phyloP scores from a whole-genome alignment of 1,139 yeast species.

The Arxiozyma slooffiae region DNA sequence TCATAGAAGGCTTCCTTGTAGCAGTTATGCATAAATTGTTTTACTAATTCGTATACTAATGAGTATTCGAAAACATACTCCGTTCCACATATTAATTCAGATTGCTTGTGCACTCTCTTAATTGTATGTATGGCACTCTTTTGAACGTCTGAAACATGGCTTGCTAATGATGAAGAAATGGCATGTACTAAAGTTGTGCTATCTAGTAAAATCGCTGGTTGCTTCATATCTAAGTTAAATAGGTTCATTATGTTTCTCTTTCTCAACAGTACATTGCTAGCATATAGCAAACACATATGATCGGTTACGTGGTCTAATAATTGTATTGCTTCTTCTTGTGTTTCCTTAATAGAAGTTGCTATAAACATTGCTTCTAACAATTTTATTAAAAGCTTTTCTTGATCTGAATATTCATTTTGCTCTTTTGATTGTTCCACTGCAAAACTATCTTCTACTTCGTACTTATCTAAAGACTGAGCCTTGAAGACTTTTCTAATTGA shows the following conservation, averaged over 20 bases:
- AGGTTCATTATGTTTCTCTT: slow-evolving; percentile 60
- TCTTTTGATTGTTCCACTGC: slow-evolving; percentile 36
- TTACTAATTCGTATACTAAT: slow-evolving; percentile 64
- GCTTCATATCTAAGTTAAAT: slow-evolving; percentile 69
- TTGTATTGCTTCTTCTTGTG: slow-evolving; percentile 55
- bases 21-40: slow-evolving; percentile 81
- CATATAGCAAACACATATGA: slow-evolving; percentile 69
- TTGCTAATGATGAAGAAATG: slow-evolving; percentile 69
- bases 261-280: slow-evolving; percentile 64
- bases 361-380: slow-evolving; percentile 63
- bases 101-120: slow-evolving; percentile 50
- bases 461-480: slow-evolving; percentile 4
- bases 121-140: slow-evolving; percentile 63
- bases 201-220: slow-evolving; percentile 61
- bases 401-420: slow-evolving; percentile 43
- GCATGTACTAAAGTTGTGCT: slow-evolving; percentile 68
- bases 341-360: slow-evolving; percentile 65
- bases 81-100: slow-evolving; percentile 58
- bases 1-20: slow-evolving; percentile 79
- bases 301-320: slow-evolving; percentile 60
- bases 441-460: slow-evolving; percentile 13
- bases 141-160: slow-evolving; percentile 60
- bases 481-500: slow-evolving; percentile 35
- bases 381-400: slow-evolving; percentile 39
- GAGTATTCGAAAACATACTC: slow-evolving; percentile 65